These are phyloP conservation scores for Senecio squalidus DNA, from an alignment of 140 eudicot species.

Conservation along the genomic window DNA sequence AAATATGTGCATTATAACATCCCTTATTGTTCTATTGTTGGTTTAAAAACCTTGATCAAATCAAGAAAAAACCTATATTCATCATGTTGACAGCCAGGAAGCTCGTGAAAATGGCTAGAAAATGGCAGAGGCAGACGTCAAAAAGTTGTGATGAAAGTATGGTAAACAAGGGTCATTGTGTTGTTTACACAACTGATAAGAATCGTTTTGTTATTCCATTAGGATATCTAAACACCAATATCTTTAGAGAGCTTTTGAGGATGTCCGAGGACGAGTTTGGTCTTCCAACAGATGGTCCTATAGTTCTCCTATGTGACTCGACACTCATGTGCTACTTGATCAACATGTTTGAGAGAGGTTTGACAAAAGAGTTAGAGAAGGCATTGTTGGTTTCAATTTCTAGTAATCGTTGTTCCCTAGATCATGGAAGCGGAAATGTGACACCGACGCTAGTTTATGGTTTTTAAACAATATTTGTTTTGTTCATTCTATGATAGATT, in stretches of 20 bases:
- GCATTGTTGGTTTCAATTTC: slow-evolving; percentile 26
- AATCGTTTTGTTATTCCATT: slow-evolving; percentile 37
- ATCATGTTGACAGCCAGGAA: slow-evolving; percentile 28
- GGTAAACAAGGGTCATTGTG: slow-evolving; percentile 39
- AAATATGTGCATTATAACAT: background rate
- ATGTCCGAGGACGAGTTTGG: slow-evolving; percentile 65
- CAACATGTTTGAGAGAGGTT: slow-evolving; percentile 26
- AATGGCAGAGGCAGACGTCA: slow-evolving; percentile 17
- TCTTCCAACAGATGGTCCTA: slow-evolving; percentile 46
- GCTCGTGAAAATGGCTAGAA: slow-evolving; percentile 22
- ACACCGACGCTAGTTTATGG: slow-evolving; percentile 17
- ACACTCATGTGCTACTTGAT: slow-evolving; percentile 35
- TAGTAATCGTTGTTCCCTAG: slow-evolving; percentile 23
- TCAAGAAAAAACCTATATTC: background rate
- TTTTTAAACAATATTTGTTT: background rate
- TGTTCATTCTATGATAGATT: background rate
- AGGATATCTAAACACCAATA: slow-evolving; percentile 24
- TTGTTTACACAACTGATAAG: slow-evolving; percentile 38
- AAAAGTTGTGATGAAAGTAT: slow-evolving; percentile 13
- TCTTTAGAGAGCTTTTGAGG: slow-evolving; percentile 41
- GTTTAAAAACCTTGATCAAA: background rate
- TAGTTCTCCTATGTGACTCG: slow-evolving; percentile 45
- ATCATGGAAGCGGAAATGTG: slow-evolving; percentile 11
- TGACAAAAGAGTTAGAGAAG: slow-evolving; percentile 30
- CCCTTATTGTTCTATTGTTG: background rate